Evolutionary conservation across 306 rosid genomes (phyloP), one percentile per base, ranked within the genome.

Genomic region (Glycine tomentella): DNA sequence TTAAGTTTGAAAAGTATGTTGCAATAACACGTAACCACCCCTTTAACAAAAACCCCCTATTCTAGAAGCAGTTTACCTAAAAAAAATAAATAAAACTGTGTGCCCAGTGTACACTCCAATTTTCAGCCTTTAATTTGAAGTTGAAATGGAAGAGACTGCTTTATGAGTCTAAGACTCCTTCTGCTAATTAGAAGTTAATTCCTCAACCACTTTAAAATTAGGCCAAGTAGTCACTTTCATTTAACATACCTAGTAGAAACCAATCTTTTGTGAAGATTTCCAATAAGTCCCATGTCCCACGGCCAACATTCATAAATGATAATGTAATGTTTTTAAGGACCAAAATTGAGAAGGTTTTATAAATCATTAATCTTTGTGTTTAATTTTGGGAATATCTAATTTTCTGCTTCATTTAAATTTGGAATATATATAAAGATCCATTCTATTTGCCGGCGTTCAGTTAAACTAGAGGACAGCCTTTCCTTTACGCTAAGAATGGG

Each of bases 181-280:
- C 9, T 34, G 9, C 31, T 20, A 9, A 13, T 8, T 57, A 2
- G 20, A 6, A 44, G 36, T 9, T 79, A 57, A 25, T 25, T 49
- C 38, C 14, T 34, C 64, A 61, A 71, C 72, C 73, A 63, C 66
- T 17, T 36, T 0, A 55, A 66, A 31, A 74, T 74, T 11, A 44
- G 34, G 65, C 42, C 0, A 20, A 31, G 6, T 8, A 64, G 15
- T 62, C 82, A 40, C 58, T 38, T 72, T 8, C 66, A 72, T 50
- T 44, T 11, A 13, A 20, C 31, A 33, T 59, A 38, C 50, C 6
- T 36, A 6, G 42, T 11, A 34, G 4, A 16, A 59, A 15, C 11
- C 34, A 59, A 62, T 64, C 5, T 69, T 69, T 57, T 4, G 8
- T 36, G n/a, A 70, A 5, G 3, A 61, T 76, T 9, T 16, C 1